A percentile compares a stretch with the other conserved stretches of the same genome.
Conservation (phyloP, 1,139 yeast species). For the Suhomyces panamericanus region DNA sequence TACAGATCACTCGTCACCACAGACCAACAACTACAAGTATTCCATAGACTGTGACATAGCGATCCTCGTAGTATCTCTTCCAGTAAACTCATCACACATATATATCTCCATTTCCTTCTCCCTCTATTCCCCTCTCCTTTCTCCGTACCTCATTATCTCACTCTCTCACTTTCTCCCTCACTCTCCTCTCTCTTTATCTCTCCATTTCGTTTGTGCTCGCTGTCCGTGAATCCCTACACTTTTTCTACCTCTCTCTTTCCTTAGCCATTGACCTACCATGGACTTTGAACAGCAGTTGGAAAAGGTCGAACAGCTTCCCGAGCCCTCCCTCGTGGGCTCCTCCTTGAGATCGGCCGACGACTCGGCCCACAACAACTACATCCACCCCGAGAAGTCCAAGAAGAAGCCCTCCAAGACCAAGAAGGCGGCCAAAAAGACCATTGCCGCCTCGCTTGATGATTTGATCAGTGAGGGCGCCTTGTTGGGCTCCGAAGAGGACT, state of each 20-base stretch:
- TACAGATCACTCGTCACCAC: too few species aligned
- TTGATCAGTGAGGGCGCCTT: constrained; percentile 62
- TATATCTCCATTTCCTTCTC: too few species aligned
- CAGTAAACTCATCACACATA: too few species aligned
- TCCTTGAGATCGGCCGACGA: constrained; percentile 55
- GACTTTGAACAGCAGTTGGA: constrained; percentile 62
- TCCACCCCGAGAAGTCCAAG: constrained; percentile 42
- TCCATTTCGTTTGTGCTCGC: neutral
- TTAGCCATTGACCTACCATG: constrained; percentile 29
- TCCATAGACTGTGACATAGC: too few species aligned
- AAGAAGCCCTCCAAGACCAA: constrained; percentile 14
- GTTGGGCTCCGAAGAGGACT: constrained; percentile 56
- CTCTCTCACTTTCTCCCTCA: neutral
- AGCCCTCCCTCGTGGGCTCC: constrained; percentile 61
- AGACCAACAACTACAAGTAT: too few species aligned
- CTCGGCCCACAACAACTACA: constrained; percentile 47
- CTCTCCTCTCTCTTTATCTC: neutral
- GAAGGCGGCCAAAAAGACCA: constrained; percentile 17
- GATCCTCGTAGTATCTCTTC: too few species aligned
- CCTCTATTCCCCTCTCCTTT: too few species aligned
- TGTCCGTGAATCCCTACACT: neutral
- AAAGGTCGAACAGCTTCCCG: constrained; percentile 47
- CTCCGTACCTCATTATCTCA: neutral
- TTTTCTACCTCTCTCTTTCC: neutral
- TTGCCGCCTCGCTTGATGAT: constrained; percentile 54